Evolutionary conservation across 2,329 filamentous ascomycete species (phyloP).

Genomic region (Lachnellula arida): DNA sequence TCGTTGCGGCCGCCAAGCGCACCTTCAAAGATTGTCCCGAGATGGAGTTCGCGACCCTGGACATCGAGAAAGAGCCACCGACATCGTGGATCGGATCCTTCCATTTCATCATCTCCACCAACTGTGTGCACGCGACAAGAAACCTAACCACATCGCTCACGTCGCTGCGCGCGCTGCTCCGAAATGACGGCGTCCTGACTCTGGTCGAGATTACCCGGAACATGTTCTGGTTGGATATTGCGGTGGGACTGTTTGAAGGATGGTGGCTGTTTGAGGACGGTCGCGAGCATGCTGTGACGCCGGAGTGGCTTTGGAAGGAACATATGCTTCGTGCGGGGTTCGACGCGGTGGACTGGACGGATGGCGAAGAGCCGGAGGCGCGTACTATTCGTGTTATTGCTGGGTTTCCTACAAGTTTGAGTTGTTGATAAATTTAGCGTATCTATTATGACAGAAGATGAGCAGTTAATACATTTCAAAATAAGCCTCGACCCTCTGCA

Average conservation of each 20-base stretch:
- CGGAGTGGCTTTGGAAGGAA: conserved; percentile 6
- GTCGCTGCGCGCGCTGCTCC: conserved; percentile 9
- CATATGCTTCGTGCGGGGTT: background rate
- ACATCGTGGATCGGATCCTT: conserved; percentile 5
- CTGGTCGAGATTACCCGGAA: conserved; percentile 17
- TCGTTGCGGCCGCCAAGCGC: conserved; percentile 24
- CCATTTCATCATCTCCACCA: conserved; percentile 19
- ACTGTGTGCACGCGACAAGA: conserved; percentile 19
- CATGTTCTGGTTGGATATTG: conserved; percentile 21
- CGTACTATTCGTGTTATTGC: background rate
- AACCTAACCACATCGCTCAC: background rate
- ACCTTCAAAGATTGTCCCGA: conserved; percentile 18
- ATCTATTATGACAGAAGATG: too few species aligned
- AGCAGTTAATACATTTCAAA: too few species aligned
- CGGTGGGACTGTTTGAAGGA: conserved; percentile 23
- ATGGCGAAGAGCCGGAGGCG: conserved; percentile 12
- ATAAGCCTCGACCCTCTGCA: too few species aligned
- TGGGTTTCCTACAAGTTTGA: background rate
- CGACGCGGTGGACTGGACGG: background rate
- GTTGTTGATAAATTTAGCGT: too few species aligned
- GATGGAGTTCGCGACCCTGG: conserved; percentile 14
- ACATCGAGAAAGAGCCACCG: conserved; percentile 14
- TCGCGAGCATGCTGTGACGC: conserved; percentile 8
- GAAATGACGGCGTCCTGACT: conserved; percentile 11
- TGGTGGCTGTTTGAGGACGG: conserved; percentile 24